A percentile compares a stretch with the other conserved stretches of the same genome.
Evolutionary conservation across 2,329 filamentous ascomycete species (phyloP).

Genomic region (Colletotrichum tropicicola): DNA sequence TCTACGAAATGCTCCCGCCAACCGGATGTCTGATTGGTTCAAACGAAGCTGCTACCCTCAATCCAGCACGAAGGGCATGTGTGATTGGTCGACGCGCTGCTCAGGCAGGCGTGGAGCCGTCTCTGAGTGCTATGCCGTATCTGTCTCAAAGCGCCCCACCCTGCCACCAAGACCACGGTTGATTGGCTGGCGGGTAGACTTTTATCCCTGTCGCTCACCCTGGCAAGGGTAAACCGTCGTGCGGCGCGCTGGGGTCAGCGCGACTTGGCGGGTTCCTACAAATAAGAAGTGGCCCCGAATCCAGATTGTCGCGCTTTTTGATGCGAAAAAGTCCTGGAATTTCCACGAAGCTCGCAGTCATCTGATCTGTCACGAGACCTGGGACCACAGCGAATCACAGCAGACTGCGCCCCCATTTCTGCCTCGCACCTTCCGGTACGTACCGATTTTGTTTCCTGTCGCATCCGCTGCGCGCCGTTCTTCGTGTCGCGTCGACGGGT

Average conservation of each 20-base stretch:
- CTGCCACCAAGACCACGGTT: not conserved
- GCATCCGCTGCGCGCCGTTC: not conserved
- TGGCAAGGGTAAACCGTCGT: slow-evolving; percentile 21
- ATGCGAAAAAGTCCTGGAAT: slow-evolving; percentile 29
- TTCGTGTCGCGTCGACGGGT: slow-evolving; percentile 3
- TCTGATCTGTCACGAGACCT: slow-evolving; percentile 31
- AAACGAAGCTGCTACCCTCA: slow-evolving; percentile 4
- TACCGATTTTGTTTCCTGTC: slow-evolving; percentile 27
- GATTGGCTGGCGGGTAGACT: not conserved
- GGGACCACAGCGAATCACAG: slow-evolving; percentile 14
- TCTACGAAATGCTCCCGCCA: not conserved
- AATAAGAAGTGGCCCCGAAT: slow-evolving; percentile 52
- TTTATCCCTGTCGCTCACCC: slow-evolving; percentile 24
- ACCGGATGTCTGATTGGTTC: slow-evolving; percentile 11
- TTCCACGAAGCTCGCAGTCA: slow-evolving; percentile 29
- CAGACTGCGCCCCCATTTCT: not conserved
- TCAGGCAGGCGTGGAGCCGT: slow-evolving; percentile 10
- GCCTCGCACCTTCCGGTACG: slow-evolving; percentile 6
- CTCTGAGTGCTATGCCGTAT: slow-evolving; percentile 23
- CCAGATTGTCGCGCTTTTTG: slow-evolving; percentile 43
- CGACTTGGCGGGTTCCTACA: slow-evolving; percentile 45
- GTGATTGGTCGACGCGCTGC: slow-evolving; percentile 18
- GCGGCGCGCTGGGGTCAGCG: slow-evolving; percentile 19
- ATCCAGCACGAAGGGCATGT: not conserved
- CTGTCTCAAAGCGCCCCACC: slow-evolving; percentile 25